phyloP scores from a whole-genome alignment of 805 yeast species.

The Candida montana region DNA sequence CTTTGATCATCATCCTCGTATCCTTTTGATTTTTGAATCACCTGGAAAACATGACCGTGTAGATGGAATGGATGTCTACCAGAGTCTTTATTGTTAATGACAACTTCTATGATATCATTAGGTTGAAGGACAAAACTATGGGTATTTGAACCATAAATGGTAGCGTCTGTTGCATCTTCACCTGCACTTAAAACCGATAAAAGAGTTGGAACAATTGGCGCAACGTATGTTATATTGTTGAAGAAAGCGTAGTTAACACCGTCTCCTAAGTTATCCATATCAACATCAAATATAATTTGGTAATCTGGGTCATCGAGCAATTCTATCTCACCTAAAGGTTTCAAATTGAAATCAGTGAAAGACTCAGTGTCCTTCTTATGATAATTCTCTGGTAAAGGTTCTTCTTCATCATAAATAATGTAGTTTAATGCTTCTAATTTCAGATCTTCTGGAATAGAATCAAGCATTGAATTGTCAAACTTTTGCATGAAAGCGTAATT shows the following conservation, averaged over 20 bases:
- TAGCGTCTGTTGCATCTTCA: constrained; percentile 43
- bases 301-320: constrained; percentile 57
- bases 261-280: constrained; percentile 65
- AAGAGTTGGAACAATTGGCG: constrained; percentile 69
- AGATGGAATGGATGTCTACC: constrained; percentile 74
- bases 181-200: constrained; percentile 61
- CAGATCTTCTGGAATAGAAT: constrained; percentile 56
- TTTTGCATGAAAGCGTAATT: constrained; percentile 60
- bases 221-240: constrained; percentile 57
- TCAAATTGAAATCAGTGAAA: constrained; percentile 33
- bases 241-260: constrained; percentile 77
- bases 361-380: constrained; percentile 13
- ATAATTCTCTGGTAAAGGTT: constrained; percentile 26
- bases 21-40: constrained; percentile 46
- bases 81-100: constrained; percentile 70
- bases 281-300: constrained; percentile 51
- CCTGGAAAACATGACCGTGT: constrained; percentile 68
- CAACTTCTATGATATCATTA: constrained; percentile 64
- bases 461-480: constrained; percentile 65
- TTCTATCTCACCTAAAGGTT: constrained; percentile 38
- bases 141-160: constrained; percentile 72
- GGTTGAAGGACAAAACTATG: constrained; percentile 56
- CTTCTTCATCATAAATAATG: constrained; percentile 41
- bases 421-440: constrained; percentile 49
- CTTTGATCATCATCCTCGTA: constrained; percentile 47